phyloP scores from a whole-genome alignment of 139 green algal genomes.

The Axilococcus clingmanii region DNA sequence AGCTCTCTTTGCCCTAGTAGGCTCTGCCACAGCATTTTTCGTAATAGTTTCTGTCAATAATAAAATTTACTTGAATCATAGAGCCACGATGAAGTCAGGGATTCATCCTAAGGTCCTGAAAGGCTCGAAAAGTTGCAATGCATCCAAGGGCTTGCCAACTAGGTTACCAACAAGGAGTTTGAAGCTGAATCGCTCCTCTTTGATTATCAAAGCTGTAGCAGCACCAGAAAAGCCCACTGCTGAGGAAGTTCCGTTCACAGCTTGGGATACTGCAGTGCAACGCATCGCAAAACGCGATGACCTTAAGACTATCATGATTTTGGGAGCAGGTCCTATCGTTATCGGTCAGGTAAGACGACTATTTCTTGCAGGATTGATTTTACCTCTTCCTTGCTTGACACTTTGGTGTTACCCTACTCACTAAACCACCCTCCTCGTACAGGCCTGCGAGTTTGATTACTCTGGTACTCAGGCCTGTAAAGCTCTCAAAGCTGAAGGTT shows the following conservation, averaged over 20 bases:
- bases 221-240: constrained; percentile 13
- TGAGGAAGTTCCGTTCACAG: constrained; percentile 12
- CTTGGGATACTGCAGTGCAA: constrained; percentile 14
- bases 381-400: neutral
- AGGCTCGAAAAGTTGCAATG: no score
- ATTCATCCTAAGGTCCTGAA: no score
- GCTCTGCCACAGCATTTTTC: no score
- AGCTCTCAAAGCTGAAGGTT: constrained; percentile 91
- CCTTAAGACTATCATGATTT: constrained; percentile 81
- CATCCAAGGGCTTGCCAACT: no score
- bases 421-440: constrained; percentile 7
- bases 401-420: neutral
- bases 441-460: constrained; percentile 99
- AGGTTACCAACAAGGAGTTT: neutral
- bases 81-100: no score
- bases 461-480: constrained; percentile 98
- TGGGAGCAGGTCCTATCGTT: constrained; percentile 95
- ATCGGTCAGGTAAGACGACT: constrained; percentile 79
- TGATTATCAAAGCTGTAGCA: constrained; percentile 13
- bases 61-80: no score
- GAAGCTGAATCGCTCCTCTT: neutral
- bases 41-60: no score
- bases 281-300: constrained; percentile 45
- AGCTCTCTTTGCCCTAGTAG: no score
- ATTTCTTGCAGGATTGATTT: neutral